Base-by-base conservation (phyloP, 139 green algal species). In the Spirogloea muscicola region DNA sequence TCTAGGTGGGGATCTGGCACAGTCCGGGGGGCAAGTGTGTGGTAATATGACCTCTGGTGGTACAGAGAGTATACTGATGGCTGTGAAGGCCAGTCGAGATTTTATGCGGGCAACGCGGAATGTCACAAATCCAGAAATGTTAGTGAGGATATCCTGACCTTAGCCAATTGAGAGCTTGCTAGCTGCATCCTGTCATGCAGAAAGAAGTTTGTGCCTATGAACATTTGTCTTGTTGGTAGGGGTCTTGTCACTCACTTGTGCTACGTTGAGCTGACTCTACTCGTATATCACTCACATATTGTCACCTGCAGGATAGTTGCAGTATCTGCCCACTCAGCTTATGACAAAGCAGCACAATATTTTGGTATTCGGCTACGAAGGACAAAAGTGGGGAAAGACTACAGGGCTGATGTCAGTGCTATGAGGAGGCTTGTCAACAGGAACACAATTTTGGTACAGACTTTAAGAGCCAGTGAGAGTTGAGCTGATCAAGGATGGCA, bases 21-120 rank as follows among this genome's bases (percentile, higher is more conserved):
- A 33, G 36, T 9, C 7, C 27, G 2, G 61, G 13, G 44, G 36
- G 61, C 57, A 78, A 36, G 90, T 96, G 21, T 97, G 93, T 65
- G 93, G 93, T 21, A 85, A 83, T 31, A 92, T 98, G 90, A 98
- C 93, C 3, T 90, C 80, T 10, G 91, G 92, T 3, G 93, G 93
- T 44, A 95, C 89, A 2, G 93, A 98, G 82, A 90, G 77, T 72
- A 98, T 98, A 42, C 79, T 97, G 25, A 89, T 87, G 0, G 94
- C 91, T 0, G 89, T 98, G 33, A 74, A 80, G 67, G 71, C 91
- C 6, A 82, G 81, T 5, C 72, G 92, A 2, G 90, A 96, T 74
- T 95, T 90, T 84, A 88, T 91, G 86, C 51, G 72, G 0, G 63
- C 41, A 2, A 83, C 37, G 1, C 65, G 68, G 2, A 86, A 88